Percentiles rank a stretch among this genome's conserved stretches.
phyloP scores from a whole-genome alignment of 2,329 filamentous ascomycete genomes.

The Pseudogymnoascus sp. region DNA sequence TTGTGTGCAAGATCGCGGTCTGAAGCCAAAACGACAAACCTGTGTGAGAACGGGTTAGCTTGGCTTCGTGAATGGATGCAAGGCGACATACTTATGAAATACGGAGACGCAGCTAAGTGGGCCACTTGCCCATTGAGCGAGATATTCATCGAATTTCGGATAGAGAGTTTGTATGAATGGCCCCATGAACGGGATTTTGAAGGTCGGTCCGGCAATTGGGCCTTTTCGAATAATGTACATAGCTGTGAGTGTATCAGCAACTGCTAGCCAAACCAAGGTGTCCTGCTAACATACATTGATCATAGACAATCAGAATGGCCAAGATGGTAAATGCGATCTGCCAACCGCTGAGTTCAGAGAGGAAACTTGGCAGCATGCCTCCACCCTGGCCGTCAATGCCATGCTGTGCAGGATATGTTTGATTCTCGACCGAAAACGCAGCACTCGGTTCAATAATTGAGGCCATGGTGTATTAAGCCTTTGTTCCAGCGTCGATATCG shows the following conservation, averaged over 20 bases:
- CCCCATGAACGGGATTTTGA: constrained; percentile 64
- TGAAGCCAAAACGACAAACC: constrained; percentile 73
- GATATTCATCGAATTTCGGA: constrained; percentile 66
- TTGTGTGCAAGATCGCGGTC: constrained; percentile 73
- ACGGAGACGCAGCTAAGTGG: constrained; percentile 74
- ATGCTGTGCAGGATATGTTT: not conserved
- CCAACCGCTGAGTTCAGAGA: constrained; percentile 21
- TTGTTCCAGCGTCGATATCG: not conserved
- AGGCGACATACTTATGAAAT: constrained; percentile 63
- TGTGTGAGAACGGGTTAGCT: constrained; percentile 27
- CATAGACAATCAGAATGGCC: constrained; percentile 32
- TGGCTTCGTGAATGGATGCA: not conserved
- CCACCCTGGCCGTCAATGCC: not conserved
- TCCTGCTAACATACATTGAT: constrained; percentile 30
- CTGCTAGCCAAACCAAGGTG: not conserved
- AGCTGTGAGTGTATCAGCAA: constrained; percentile 33
- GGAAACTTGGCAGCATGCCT: not conserved
- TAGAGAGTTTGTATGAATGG: constrained; percentile 70
- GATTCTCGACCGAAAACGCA: not conserved
- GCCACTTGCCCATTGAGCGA: constrained; percentile 72
- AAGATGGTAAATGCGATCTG: constrained; percentile 30
- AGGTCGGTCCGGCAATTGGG: constrained; percentile 52
- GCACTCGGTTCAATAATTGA: not conserved
- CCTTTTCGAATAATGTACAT: constrained; percentile 56
- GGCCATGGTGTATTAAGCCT: not conserved